Base-by-base conservation (phyloP, 768 basidiomycete species). In the Exsudoporus frostii region DNA sequence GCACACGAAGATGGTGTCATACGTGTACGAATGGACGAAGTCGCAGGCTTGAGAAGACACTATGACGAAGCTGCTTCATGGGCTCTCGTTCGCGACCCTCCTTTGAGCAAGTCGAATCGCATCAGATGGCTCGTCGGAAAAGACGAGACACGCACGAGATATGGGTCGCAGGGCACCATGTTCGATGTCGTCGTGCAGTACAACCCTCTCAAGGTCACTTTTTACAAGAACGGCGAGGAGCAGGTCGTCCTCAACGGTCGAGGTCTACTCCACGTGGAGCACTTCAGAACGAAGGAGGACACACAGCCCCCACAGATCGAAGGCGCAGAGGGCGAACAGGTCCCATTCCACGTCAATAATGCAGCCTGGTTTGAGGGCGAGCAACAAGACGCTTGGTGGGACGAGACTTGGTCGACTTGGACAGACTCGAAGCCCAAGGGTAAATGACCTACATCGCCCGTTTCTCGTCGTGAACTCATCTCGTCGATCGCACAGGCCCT, bases 371-470 rank as follows among this genome's bases (percentile, higher is more conserved):
- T 97, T 54, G 95, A 96, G 66, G 92, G 92, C 13, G 86, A 90
- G 11, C 72, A 73, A 17, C 89, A 96, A 62, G 88, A 90, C 56
- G 91, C 77, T 25, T 87, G 80, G 66, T 99, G 92, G 88, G 91
- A 95, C 54, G 97, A 99, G 71, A 81, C 74, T 0, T 99, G 90
- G 70, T 80, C 73, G 22, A 80, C 86, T 5, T 95, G 92, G 87
- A 92, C 86, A 0, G 97, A 99, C 67, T 78, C 84, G 2, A 99
- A 98, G 70, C 96, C 96, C 0, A 98, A 97, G 76, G 96, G 96
- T 95, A 61, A 52, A 63, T 57, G 14, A 27, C 7, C 29, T 0
- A 10, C 14, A 2, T 25, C 19, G 27, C 4, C 1, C 32, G 1
- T 29, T 7, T 36, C 19, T 50, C 4, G 1, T 39, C 7, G 11